Conservation (phyloP, 768 basidiomycete genomes). For the Paxillus ammoniavirescens region DNA sequence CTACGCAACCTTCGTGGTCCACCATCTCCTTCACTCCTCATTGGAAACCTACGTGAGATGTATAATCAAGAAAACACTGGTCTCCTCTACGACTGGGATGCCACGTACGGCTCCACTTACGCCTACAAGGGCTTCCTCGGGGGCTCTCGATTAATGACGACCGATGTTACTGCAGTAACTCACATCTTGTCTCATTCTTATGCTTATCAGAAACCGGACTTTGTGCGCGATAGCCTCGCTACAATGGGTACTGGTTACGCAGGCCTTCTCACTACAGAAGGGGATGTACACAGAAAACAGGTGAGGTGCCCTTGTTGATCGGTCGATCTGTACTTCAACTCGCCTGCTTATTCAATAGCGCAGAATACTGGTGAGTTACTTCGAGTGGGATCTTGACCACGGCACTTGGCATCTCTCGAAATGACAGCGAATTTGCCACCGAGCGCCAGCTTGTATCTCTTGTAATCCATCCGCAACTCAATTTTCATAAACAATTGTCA, state of each 20-base stretch:
- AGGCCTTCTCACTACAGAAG: conserved; percentile 52
- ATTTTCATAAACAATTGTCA: not conserved
- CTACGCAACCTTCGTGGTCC: conserved; percentile 48
- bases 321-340: conserved; percentile 1
- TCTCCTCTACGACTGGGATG: conserved; percentile 46
- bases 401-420: not conserved
- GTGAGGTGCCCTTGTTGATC: conserved; percentile 15
- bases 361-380: conserved; percentile 46
- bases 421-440: no score
- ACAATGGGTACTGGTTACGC: conserved; percentile 51
- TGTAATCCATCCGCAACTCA: not conserved
- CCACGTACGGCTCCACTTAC: conserved; percentile 46
- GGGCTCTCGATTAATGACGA: conserved; percentile 54
- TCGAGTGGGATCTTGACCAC: not conserved
- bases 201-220: conserved; percentile 62
- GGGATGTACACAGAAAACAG: conserved; percentile 56
- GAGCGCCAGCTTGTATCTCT: not conserved
- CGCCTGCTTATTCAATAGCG: conserved; percentile 35
- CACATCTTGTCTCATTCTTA: conserved; percentile 58
- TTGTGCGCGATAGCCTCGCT: conserved; percentile 49
- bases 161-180: conserved; percentile 54
- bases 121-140: conserved; percentile 53
- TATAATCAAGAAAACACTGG: conserved; percentile 59
- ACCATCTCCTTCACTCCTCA: conserved; percentile 44
- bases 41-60: conserved; percentile 52